Conservation (phyloP, 2,329 filamentous ascomycete genomes). For the Hirsutella thompsonii region DNA sequence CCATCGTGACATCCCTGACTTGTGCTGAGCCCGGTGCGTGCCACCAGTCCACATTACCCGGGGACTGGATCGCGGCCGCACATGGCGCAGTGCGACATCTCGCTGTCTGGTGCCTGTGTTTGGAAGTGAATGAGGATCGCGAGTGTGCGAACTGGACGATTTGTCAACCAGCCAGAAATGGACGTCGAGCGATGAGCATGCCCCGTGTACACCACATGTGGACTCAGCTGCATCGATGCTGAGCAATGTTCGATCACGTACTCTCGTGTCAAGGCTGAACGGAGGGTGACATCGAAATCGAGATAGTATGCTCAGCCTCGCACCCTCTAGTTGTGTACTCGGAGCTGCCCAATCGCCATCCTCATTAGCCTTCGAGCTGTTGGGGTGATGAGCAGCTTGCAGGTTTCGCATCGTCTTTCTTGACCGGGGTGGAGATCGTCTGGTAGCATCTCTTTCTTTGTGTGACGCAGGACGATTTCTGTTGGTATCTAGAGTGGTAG, state of each 20-base stretch:
- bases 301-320: not conserved
- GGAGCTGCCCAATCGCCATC: no score
- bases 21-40: not conserved
- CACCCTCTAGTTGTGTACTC: no score
- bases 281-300: no score
- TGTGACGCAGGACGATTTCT: no score
- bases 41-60: not conserved
- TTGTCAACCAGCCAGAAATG: not conserved
- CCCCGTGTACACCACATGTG: not conserved
- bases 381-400: no score
- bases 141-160: not conserved
- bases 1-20: not conserved
- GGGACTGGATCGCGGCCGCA: not conserved
- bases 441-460: no score
- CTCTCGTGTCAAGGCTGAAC: no score
- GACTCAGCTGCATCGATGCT: not conserved
- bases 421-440: no score
- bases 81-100: slow-evolving; percentile 1
- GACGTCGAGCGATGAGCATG: not conserved
- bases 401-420: no score
- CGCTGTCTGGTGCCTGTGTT: not conserved
- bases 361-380: not conserved
- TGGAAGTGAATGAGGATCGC: not conserved
- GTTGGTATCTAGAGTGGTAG: no score
- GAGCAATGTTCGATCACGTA: no score